A percentile compares a stretch with the other conserved stretches of the same genome.
These are phyloP conservation scores for Trichoderma polysporum DNA, from an alignment of 2,329 filamentous ascomycete species.

Conservation along the genomic window DNA sequence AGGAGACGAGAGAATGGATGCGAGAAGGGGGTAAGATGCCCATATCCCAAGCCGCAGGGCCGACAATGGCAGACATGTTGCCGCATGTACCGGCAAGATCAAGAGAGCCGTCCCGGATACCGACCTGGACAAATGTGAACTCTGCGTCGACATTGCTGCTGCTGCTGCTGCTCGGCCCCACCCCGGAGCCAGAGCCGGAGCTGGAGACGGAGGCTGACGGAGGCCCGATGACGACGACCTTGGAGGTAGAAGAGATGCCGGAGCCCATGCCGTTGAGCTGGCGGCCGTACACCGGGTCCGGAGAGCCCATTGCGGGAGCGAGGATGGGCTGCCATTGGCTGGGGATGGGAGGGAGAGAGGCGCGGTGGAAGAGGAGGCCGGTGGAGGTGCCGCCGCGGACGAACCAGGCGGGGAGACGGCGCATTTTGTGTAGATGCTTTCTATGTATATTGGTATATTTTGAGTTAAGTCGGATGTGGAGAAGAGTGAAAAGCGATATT, in stretches of 20 bases:
- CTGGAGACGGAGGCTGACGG: constrained; percentile 30
- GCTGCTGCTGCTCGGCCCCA: too few species aligned
- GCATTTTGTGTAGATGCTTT: background rate
- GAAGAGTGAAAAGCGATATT: background rate
- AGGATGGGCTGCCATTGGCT: constrained; percentile 51
- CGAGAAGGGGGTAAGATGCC: constrained; percentile 26
- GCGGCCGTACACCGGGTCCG: constrained; percentile 60
- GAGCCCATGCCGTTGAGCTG: constrained; percentile 73
- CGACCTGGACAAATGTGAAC: constrained; percentile 70
- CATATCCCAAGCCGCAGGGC: constrained; percentile 47
- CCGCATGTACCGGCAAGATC: constrained; percentile 72
- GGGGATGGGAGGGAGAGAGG: constrained; percentile 39
- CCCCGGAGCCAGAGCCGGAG: background rate
- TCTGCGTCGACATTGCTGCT: constrained; percentile 62
- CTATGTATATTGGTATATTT: background rate
- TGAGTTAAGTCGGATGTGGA: background rate
- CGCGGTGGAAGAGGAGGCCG: constrained; percentile 53
- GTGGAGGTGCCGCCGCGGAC: constrained; percentile 67
- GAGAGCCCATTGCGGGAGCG: constrained; percentile 60
- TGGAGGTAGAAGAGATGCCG: constrained; percentile 67
- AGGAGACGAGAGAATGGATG: constrained; percentile 22
- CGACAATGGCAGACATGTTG: constrained; percentile 69
- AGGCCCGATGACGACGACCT: constrained; percentile 65
- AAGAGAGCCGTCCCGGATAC: constrained; percentile 59
- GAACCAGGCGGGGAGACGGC: constrained; percentile 42